A percentile compares a stretch with the other conserved stretches of the same genome.
These are phyloP conservation scores for Aspergillus saccharolyticus DNA, from an alignment of 495 filamentous ascomycete species.

Conservation along the genomic window DNA sequence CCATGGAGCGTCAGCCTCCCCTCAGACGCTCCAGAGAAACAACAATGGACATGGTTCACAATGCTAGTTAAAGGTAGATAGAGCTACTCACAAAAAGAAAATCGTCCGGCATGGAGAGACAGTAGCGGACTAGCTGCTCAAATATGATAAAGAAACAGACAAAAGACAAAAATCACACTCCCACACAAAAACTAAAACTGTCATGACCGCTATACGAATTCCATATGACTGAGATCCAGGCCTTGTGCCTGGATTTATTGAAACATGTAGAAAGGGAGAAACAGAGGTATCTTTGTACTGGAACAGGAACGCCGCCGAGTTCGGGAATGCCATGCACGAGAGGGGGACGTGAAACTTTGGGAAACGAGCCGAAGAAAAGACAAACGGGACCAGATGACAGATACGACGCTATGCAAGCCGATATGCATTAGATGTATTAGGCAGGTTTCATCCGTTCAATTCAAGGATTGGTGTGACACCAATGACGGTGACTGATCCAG, in stretches of 20 bases:
- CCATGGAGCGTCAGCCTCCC: conserved; percentile 17
- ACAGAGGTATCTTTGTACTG: conserved; percentile 41
- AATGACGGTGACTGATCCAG: conserved; percentile 96
- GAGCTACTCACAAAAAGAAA: conserved; percentile 32
- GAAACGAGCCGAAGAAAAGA: conserved; percentile 20
- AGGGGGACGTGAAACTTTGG: conserved; percentile 29
- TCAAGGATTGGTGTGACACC: conserved; percentile 76
- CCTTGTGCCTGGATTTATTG: conserved; percentile 15
- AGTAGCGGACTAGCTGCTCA: conserved; percentile 13
- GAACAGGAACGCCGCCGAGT: conserved; percentile 39
- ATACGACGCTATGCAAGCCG: conserved; percentile 45
- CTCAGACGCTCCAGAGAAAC: conserved; percentile 15
- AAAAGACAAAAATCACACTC: conserved; percentile 13
- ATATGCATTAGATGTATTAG: conserved; percentile 41
- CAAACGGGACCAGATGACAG: conserved; percentile 21
- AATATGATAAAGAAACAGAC: conserved; percentile 3
- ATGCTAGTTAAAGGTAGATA: conserved; percentile 11
- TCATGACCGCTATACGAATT: conserved; percentile 30
- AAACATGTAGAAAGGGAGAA: conserved; percentile 11
- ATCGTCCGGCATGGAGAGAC: conserved; percentile 25
- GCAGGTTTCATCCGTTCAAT: conserved; percentile 29
- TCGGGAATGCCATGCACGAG: conserved; percentile 42
- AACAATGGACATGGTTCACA: conserved; percentile 4
- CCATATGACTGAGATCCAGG: conserved; percentile 26
- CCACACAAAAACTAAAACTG: conserved; percentile 9